Conservation (phyloP, 2,329 filamentous ascomycete species). For the Aureobasidium musti region DNA sequence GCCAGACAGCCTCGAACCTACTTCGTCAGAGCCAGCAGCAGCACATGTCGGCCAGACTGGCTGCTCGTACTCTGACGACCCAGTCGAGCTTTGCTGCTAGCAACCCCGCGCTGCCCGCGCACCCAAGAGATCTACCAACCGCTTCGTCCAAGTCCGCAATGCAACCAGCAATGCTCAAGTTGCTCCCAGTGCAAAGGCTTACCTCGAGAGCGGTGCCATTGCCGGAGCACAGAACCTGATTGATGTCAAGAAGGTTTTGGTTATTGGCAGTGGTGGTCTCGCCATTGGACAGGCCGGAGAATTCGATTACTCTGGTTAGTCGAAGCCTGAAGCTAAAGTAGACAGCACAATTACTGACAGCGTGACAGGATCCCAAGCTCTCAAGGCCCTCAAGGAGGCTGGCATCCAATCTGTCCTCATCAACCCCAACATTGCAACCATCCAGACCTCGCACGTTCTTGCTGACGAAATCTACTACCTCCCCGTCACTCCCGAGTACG, state of each 20-base stretch:
- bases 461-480: slow-evolving; percentile 98
- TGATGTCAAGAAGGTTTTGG: slow-evolving; percentile 93
- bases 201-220: slow-evolving; percentile 84
- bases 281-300: slow-evolving; percentile 97
- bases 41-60: slow-evolving; percentile 32
- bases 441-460: slow-evolving; percentile 94
- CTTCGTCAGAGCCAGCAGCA: slow-evolving; percentile 36
- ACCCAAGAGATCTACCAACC: slow-evolving; percentile 28
- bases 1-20: slow-evolving; percentile 39
- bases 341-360: slow-evolving; percentile 1
- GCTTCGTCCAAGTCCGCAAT: slow-evolving; percentile 33
- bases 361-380: slow-evolving; percentile 78
- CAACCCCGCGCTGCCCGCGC: slow-evolving; percentile 18
- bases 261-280: slow-evolving; percentile 92
- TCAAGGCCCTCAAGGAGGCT: slow-evolving; percentile 96
- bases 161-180: slow-evolving; percentile 56
- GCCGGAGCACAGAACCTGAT: slow-evolving; percentile 74
- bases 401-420: slow-evolving; percentile 89
- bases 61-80: slow-evolving; percentile 38
- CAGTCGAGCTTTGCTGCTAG: slow-evolving; percentile 31
- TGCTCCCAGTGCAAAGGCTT: slow-evolving; percentile 80
- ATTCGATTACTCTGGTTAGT: slow-evolving; percentile 95
- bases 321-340: background rate
- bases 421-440: slow-evolving; percentile 98
- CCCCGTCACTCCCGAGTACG: slow-evolving; percentile 95